Percentiles rank a stretch among this genome's conserved stretches.
These are phyloP conservation scores for Xylaria scruposa DNA, from an alignment of 495 filamentous ascomycete genomes.

Conservation along the genomic window DNA sequence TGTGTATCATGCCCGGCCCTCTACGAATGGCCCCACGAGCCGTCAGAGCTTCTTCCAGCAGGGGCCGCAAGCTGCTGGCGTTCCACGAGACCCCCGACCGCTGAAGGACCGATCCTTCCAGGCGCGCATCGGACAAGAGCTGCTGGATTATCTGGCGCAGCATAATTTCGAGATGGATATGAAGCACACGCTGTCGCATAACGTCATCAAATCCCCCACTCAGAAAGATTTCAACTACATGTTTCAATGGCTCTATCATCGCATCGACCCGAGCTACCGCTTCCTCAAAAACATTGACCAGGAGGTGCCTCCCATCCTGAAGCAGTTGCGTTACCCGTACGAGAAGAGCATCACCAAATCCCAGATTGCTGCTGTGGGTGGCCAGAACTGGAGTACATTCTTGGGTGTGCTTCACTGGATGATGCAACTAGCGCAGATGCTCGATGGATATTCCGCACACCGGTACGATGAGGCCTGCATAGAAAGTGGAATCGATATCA, in stretches of 20 bases:
- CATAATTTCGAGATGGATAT: slow-evolving; percentile 97
- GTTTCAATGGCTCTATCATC: slow-evolving; percentile 97
- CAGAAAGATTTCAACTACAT: slow-evolving; percentile 97
- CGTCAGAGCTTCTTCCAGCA: slow-evolving; percentile 94
- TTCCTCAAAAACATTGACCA: slow-evolving; percentile 93
- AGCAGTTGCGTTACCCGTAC: slow-evolving; percentile 92
- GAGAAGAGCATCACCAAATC: slow-evolving; percentile 93
- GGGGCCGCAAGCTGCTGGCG: slow-evolving; percentile 75
- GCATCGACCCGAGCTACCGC: slow-evolving; percentile 89
- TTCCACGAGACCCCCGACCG: slow-evolving; percentile 87
- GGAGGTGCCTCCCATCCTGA: slow-evolving; percentile 88
- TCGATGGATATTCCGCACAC: slow-evolving; percentile 75
- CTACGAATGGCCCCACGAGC: slow-evolving; percentile 57
- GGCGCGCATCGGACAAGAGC: slow-evolving; percentile 80
- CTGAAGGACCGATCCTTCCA: slow-evolving; percentile 82
- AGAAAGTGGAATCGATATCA: slow-evolving; percentile 86
- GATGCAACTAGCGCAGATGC: slow-evolving; percentile 94
- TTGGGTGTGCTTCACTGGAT: slow-evolving; percentile 96
- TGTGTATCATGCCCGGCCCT: slow-evolving; percentile 74
- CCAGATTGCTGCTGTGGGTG: slow-evolving; percentile 91
- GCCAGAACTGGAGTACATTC: slow-evolving; percentile 94
- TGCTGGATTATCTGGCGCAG: slow-evolving; percentile 87
- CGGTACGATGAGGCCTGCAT: slow-evolving; percentile 86
- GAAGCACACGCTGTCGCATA: slow-evolving; percentile 87
- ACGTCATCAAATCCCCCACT: slow-evolving; percentile 89